Conservation (phyloP, 2,329 filamentous ascomycete genomes). For the Alternaria incomplexa region DNA sequence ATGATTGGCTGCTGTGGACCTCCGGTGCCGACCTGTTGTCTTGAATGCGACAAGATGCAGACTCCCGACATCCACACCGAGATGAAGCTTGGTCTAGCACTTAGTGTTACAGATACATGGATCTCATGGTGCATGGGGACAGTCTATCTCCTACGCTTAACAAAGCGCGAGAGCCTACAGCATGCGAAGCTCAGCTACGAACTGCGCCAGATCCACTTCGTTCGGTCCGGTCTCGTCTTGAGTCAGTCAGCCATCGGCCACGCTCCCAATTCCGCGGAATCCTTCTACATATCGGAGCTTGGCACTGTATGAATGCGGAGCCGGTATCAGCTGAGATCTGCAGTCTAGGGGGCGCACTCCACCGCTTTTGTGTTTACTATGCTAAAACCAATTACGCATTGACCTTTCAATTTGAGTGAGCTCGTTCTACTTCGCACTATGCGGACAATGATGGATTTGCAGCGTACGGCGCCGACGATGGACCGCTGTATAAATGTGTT, state of each 20-base stretch:
- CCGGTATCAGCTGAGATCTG: slow-evolving; percentile 1
- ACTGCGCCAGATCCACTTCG: slow-evolving; percentile 12
- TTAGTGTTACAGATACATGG: not conserved
- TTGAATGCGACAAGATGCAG: not conserved
- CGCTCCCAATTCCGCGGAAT: slow-evolving; percentile 10
- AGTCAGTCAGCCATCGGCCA: slow-evolving; percentile 13
- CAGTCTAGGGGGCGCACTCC: not conserved
- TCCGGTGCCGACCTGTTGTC: slow-evolving; percentile 9
- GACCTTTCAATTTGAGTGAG: not conserved
- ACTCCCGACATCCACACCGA: slow-evolving; percentile 24
- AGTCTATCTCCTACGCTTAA: not conserved
- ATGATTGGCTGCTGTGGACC: slow-evolving; percentile 20
- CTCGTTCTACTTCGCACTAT: not conserved
- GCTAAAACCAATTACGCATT: not conserved
- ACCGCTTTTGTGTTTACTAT: not conserved
- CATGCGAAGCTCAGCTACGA: not conserved
- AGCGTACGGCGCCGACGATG: not conserved
- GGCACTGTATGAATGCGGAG: slow-evolving; percentile 15
- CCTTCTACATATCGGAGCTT: slow-evolving; percentile 1
- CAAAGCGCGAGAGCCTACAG: not conserved
- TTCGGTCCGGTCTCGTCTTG: slow-evolving; percentile 10
- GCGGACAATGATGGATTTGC: not conserved
- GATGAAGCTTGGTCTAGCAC: not conserved
- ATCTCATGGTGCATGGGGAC: not conserved
- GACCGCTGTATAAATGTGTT: not conserved